Base-by-base conservation (phyloP, 805 yeast genomes). In the Candida bentonensis region DNA sequence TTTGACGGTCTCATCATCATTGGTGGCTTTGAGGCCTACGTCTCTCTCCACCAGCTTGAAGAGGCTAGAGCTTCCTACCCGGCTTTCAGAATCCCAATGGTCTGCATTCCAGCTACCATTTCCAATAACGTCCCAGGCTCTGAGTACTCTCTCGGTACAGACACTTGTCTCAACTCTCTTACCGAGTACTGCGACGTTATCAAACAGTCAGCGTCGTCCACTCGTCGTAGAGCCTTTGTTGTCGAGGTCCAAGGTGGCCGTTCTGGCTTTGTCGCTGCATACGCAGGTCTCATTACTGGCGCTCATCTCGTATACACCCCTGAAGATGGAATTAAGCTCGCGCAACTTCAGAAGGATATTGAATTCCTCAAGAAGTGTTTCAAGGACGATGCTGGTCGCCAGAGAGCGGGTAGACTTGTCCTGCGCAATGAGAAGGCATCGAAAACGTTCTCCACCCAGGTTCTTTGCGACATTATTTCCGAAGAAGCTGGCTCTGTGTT, bases 101-200 rank as follows among this genome's bases (percentile, higher is more conserved):
- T 84, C 36, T 76, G 85, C 54, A 72, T 92, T 52, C 98, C 98
- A 9, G 89, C 97, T 2, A 92, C 98, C 2, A 85, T 92, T 51
- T 87, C 96, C 15, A 92, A 92, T 67, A 92, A 92, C 55, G 97
- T 92, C 42, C 98, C 99, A n/a, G 99, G 98, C 48, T 82, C 97
- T 1, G 96, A 92, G 64, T 87, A 87, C 64, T 87, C 96, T 0
- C 66, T 92, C 47, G 99, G 99, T 47, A 73, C 87, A 11, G 98
- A 92, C 62, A 92, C 99, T 9, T 94, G 98, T 69, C 69, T 92
- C 69, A 92, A 92, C 65, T 69, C 92, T 7, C 71, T 92, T 56
- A 86, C 87, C 50, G 78, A 82, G 46, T 92, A 92, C 69, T 89
- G 97, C 67, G 99, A 92, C 63, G 86, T 84, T 22, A 81, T 92